Evolutionary conservation across 768 basidiomycete species (phyloP).

Genomic region (Mycena olivaceomarginata): DNA sequence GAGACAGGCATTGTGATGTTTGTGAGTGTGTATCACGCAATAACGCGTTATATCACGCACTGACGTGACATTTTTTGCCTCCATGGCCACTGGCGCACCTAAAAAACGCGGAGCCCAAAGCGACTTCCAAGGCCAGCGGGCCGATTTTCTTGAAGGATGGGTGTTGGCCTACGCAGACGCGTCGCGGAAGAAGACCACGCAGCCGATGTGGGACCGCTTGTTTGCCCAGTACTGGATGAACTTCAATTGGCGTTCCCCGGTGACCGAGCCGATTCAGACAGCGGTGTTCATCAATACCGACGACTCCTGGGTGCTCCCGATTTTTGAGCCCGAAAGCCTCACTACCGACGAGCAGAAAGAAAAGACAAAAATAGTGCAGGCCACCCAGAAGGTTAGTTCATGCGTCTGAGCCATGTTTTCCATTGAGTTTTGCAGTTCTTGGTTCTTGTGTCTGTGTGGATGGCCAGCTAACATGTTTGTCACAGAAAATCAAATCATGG

Average conservation of each 20-base stretch:
- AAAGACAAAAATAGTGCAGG: background rate
- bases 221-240: background rate
- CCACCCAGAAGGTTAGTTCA: background rate
- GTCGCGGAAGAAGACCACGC: background rate
- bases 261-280: background rate
- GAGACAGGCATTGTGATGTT: background rate
- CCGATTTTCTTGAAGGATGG: background rate
- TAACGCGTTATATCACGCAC: background rate
- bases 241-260: background rate
- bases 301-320: background rate
- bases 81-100: background rate
- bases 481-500: slow-evolving; percentile 4
- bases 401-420: no score
- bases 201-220: background rate
- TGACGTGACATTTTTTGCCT: background rate
- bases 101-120: background rate
- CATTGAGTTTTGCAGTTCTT: no score
- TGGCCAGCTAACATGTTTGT: background rate
- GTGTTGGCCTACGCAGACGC: background rate
- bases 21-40: background rate
- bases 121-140: background rate
- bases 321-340: background rate
- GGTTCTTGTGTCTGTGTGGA: no score
- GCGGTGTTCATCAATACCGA: background rate
- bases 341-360: background rate